These are phyloP conservation scores for Backusella tuberculispora DNA, from an alignment of 192 early-diverging fungal genomes.

Conservation along the genomic window DNA sequence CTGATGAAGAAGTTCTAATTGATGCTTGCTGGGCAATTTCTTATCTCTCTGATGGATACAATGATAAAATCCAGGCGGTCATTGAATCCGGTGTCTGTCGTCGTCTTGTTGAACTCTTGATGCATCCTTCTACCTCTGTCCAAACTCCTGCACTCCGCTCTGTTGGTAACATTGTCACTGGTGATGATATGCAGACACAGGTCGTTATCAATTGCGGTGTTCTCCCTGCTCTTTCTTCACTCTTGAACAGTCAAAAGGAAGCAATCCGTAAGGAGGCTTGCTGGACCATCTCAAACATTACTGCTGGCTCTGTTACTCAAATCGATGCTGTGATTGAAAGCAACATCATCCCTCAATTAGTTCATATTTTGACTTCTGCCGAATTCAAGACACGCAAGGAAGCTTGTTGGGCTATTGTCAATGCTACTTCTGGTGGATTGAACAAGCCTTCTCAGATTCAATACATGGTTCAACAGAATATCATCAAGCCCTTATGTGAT, in stretches of 20 bases:
- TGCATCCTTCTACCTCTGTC: slow-evolving; percentile 59
- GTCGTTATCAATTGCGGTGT: slow-evolving; percentile 69
- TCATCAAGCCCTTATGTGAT: slow-evolving; percentile 57
- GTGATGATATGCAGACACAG: slow-evolving; percentile 81
- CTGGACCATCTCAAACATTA: slow-evolving; percentile 60
- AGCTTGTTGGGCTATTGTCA: slow-evolving; percentile 57
- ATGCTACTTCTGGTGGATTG: slow-evolving; percentile 46
- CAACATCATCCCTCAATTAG: slow-evolving; percentile 46
- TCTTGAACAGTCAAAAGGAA: slow-evolving; percentile 49
- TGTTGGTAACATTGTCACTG: slow-evolving; percentile 82
- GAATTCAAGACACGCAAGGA: slow-evolving; percentile 55
- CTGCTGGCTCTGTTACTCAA: slow-evolving; percentile 48
- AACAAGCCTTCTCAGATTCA: slow-evolving; percentile 45
- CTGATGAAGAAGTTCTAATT: slow-evolving; percentile 78
- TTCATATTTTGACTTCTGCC: slow-evolving; percentile 40
- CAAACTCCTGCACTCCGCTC: slow-evolving; percentile 78
- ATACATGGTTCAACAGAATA: slow-evolving; percentile 47
- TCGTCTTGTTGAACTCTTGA: slow-evolving; percentile 71
- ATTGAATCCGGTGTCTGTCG: slow-evolving; percentile 77
- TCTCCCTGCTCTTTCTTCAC: slow-evolving; percentile 54
- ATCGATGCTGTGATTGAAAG: slow-evolving; percentile 53
- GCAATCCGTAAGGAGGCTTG: slow-evolving; percentile 55
- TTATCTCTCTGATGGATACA: slow-evolving; percentile 74
- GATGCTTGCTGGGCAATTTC: slow-evolving; percentile 86
- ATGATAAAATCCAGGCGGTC: slow-evolving; percentile 77